Conservation (phyloP, 495 filamentous ascomycete genomes). For the Tuber microsphaerosporum region DNA sequence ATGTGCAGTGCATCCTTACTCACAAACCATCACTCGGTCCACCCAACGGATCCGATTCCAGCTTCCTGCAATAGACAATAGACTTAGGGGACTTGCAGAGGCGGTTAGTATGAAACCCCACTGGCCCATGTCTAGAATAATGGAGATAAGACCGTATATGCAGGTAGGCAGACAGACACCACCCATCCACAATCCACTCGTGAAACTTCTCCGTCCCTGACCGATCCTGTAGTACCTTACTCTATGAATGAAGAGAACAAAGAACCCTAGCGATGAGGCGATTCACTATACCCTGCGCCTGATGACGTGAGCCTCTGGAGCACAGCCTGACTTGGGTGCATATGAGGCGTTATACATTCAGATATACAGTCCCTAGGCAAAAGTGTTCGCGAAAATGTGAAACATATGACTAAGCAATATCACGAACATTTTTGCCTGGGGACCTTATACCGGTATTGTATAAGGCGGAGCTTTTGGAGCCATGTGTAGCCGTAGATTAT, state of each 20-base stretch:
- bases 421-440: too few relatives aligned
- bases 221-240: not conserved
- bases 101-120: not conserved
- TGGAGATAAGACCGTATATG: not conserved
- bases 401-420: too few relatives aligned
- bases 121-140: not conserved
- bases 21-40: not conserved
- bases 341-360: not conserved
- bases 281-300: not conserved
- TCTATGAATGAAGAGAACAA: not conserved
- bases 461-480: not conserved
- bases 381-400: too few relatives aligned
- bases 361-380: not conserved
- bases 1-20: not conserved
- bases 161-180: too few relatives aligned
- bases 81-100: not conserved
- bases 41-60: not conserved
- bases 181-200: not conserved
- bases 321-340: not conserved
- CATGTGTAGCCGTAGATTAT: not conserved
- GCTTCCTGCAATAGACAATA: not conserved
- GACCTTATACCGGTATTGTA: too few relatives aligned
- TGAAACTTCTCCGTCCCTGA: not conserved
- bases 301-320: not conserved
- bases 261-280: not conserved